Base-by-base conservation (phyloP, 352 stramenopile genomes). In the Globisporangium acanthophoron region DNA sequence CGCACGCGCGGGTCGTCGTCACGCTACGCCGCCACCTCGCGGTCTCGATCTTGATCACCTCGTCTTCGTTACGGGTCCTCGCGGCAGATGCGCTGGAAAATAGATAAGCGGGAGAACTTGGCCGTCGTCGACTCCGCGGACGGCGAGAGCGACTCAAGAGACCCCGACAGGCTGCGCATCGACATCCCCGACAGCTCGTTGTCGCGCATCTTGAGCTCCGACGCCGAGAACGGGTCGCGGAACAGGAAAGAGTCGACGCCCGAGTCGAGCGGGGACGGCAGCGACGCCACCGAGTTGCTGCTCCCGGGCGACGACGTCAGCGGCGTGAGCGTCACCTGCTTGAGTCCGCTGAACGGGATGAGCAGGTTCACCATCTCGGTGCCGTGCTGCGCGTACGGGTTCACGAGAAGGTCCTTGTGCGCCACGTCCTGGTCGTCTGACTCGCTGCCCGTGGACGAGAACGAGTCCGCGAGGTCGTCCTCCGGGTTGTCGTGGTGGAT, bases 1-100 rank as follows among this genome's bases (percentile, higher is more conserved):
- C 6, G 33, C 33, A 39, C 8, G 1, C 33, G 31, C 31, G 31
- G 31, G 31, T 35, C 31, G 11, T 13, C 35, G 35, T 41, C 35
- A 15, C 37, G 3, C 12, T 6, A 43, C 13, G 13, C 37, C 12
- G 0, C 2, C 37, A 18, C 37, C 37, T 16, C 27, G 39, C 11
- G 16, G 13, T 52, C 47, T 52, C 13, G 27, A 33, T 39, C 27
- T 31, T 5, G 12, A 24, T 21, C 41, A 37, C 33, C 33, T 37
- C 37, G 11, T 6, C 18, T 5, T 31, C 21, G 1, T 49, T 84
- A 80, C 41, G 73, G 69, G 46, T 83, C 75, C 65, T 92, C 82
- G 43, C 78, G 80, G 61, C 82, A 92, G 59, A 92, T 92, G 59
- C 80, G 77, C 69, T 89, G 80, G 67, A 92, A 92, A 56, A 92